Base-by-base conservation (phyloP, 495 filamentous ascomycete genomes). In the Penicillium ucsense region DNA sequence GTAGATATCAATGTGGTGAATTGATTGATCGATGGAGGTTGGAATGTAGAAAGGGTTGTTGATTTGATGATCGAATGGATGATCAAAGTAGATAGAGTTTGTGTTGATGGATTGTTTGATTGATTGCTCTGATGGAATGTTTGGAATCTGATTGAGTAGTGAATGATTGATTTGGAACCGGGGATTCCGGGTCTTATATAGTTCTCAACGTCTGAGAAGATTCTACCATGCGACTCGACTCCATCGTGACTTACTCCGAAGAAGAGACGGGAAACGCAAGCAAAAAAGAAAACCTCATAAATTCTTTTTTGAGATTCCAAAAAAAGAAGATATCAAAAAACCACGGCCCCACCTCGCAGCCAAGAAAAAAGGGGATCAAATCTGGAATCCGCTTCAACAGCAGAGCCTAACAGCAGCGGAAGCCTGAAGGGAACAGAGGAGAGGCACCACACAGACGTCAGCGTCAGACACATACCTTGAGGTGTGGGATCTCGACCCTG, bases 341-440 rank as follows among this genome's bases (percentile, higher is more conserved):
- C 41, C 37, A 44, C n/a, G n/a, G 47, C 50, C 49, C 54, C 56
- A 57, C 49, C n/a, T 2, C 27, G 20, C 35, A 52, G 37, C 36
- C 45, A 46, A 49, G 38, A 36, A 46, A 35, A 48, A 35, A 35
- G 38, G 41, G 34, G 43, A 28, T 50, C 28, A 30, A 47, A 35
- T 29, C 40, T 45, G 12, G 40, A 60, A 54, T 45, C 41, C 43
- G 38, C 50, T 43, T 9, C 29, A 46, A 32, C 30, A 31, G 39
- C 12, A 20, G 31, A 34, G 9, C 7, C 3, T 33, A 6, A 27
- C 20, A 20, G 30, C 29, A 27, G 53, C 29, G 30, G 28, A 29
- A 28, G 53, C 20, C 20, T 20, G 20, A 20, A 20, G 20, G 20
- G 20, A 20, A 20, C 20, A 20, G 20, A 20, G 20, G 20, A 20